A percentile compares a stretch with the other conserved stretches of the same genome.
These are phyloP conservation scores for Neohortaea acidophila DNA, from an alignment of 495 filamentous ascomycete genomes.

Conservation along the genomic window DNA sequence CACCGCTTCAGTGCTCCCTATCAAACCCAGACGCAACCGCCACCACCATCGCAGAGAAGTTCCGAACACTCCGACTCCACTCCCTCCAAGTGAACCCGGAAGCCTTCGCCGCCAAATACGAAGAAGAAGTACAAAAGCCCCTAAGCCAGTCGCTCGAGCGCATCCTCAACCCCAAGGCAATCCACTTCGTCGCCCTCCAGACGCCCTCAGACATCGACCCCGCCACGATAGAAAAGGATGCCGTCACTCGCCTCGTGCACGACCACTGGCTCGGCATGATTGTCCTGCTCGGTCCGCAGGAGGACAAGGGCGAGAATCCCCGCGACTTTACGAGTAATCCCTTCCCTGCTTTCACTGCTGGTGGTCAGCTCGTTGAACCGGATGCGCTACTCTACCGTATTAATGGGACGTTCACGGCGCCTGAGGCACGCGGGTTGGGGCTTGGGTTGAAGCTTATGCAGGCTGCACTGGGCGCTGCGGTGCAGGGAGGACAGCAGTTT, in stretches of 20 bases:
- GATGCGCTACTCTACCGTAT: slow-evolving; percentile 12
- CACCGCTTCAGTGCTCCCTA: too few relatives aligned
- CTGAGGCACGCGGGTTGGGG: slow-evolving; percentile 30
- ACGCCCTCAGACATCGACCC: neutral
- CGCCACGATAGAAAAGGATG: slow-evolving; percentile 7
- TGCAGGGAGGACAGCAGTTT: slow-evolving; percentile 12
- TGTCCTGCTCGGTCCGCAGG: slow-evolving; percentile 22
- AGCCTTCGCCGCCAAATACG: slow-evolving; percentile 37
- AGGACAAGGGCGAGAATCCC: neutral
- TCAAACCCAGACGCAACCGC: too few relatives aligned
- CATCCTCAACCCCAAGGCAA: slow-evolving; percentile 32
- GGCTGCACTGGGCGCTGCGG: slow-evolving; percentile 25
- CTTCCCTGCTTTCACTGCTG: neutral
- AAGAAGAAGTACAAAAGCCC: slow-evolving; percentile 29
- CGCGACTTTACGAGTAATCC: neutral
- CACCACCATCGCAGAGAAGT: slow-evolving; percentile 15
- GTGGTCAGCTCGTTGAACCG: neutral
- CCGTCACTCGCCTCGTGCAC: slow-evolving; percentile 14
- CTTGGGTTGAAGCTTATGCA: slow-evolving; percentile 30
- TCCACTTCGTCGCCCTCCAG: slow-evolving; percentile 30
- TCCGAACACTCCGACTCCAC: slow-evolving; percentile 21
- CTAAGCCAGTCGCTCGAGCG: slow-evolving; percentile 31
- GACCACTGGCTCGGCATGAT: slow-evolving; percentile 22
- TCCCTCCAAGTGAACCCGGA: slow-evolving; percentile 23
- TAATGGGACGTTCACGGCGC: slow-evolving; percentile 7